Conservation (phyloP, 1,284 basidiomycete genomes). For the Ustilago cynodontis region DNA sequence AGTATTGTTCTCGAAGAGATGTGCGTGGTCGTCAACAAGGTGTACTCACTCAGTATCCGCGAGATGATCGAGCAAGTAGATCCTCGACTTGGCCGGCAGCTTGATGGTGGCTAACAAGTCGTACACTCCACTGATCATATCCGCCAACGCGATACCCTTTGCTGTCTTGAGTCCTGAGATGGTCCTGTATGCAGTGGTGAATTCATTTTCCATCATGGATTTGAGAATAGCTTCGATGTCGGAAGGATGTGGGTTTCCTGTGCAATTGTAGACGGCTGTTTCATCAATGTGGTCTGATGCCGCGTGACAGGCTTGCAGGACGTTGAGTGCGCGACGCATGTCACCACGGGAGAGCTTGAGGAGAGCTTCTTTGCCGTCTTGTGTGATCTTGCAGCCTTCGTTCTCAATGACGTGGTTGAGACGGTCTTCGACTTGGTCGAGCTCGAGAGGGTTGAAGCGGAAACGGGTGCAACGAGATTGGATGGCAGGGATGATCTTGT, state of each 20-base stretch:
- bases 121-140: conserved; percentile 92
- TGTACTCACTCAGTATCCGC: conserved; percentile 83
- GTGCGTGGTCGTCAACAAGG: too few relatives aligned
- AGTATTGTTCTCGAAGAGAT: neutral
- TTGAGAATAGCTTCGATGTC: conserved; percentile 94
- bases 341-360: conserved; percentile 94
- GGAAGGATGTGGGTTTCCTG: conserved; percentile 92
- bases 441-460: conserved; percentile 90
- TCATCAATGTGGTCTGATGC: conserved; percentile 90
- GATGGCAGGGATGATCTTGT: conserved; percentile 98
- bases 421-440: conserved; percentile 85
- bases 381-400: conserved; percentile 86
- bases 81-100: conserved; percentile 84
- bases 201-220: conserved; percentile 96
- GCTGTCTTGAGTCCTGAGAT: conserved; percentile 88
- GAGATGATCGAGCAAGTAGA: conserved; percentile 89
- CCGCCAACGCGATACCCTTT: conserved; percentile 92
- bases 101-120: conserved; percentile 90
- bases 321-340: conserved; percentile 95
- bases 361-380: conserved; percentile 87
- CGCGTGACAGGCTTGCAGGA: conserved; percentile 96
- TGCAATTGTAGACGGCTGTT: conserved; percentile 94
- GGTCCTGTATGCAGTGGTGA: conserved; percentile 89
- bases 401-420: conserved; percentile 83
- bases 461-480: conserved; percentile 98